Percentiles rank a stretch among this genome's conserved stretches.
Conservation (phyloP, 371 early-diverging fungal genomes). For the Apophysomyces elegans region DNA sequence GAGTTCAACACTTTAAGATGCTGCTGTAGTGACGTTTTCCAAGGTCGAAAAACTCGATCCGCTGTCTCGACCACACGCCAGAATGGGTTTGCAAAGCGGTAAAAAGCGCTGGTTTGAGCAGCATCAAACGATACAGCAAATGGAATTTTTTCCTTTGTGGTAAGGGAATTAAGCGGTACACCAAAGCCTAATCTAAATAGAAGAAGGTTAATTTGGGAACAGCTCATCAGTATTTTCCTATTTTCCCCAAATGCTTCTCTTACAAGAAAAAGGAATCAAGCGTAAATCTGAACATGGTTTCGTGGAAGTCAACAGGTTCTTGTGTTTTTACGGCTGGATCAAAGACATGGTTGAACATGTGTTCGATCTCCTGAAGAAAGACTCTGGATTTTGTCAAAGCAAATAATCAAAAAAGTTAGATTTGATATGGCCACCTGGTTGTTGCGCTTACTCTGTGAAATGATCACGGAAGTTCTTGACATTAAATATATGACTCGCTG, state of each 20-base stretch:
- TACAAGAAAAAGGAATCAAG: constrained; percentile 61
- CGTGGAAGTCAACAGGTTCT: constrained; percentile 58
- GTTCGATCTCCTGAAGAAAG: constrained; percentile 37
- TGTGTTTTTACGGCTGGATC: constrained; percentile 37
- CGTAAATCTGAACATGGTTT: constrained; percentile 61
- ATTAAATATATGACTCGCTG: constrained; percentile 64
- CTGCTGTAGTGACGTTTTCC: constrained; percentile 43
- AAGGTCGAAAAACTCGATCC: constrained; percentile 26
- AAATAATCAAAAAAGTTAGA: not conserved
- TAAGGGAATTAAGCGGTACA: constrained; percentile 45
- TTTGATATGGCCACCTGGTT: not conserved
- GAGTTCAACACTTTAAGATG: constrained; percentile 50
- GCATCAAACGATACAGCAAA: constrained; percentile 60
- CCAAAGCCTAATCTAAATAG: constrained; percentile 47
- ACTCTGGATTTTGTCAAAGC: constrained; percentile 20
- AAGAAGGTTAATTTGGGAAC: not conserved
- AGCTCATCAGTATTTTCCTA: too few relatives aligned
- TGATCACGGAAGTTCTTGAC: constrained; percentile 66
- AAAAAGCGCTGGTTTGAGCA: constrained; percentile 42
- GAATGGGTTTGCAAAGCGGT: constrained; percentile 55
- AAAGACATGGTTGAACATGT: constrained; percentile 30
- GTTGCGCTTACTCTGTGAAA: constrained; percentile 40
- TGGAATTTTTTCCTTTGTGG: constrained; percentile 34
- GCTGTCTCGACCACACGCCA: constrained; percentile 53
- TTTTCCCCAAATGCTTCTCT: constrained; percentile 1